A percentile compares a stretch with the other conserved stretches of the same genome.
Evolutionary conservation across 495 filamentous ascomycete species (phyloP).

Genomic region (Aspergillus baeticus): DNA sequence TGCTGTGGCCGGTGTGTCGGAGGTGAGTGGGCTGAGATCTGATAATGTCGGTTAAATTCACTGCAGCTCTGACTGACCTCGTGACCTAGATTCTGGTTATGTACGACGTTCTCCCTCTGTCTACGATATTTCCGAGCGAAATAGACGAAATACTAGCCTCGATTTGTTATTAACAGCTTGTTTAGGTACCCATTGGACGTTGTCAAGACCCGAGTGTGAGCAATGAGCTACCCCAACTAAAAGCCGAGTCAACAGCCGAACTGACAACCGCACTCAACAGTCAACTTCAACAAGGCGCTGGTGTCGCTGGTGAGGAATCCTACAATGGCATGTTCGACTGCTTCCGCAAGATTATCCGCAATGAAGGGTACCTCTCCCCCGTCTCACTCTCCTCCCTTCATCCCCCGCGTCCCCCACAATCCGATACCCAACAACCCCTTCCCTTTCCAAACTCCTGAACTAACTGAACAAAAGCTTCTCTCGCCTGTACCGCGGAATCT

Average conservation of each 20-base stretch:
- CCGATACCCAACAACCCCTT: too few species aligned
- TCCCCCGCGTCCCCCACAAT: not conserved
- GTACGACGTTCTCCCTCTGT: constrained; percentile 43
- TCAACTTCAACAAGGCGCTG: constrained; percentile 78
- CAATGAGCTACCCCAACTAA: not conserved
- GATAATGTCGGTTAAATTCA: constrained; percentile 7
- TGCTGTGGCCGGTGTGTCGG: constrained; percentile 89
- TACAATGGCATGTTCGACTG: constrained; percentile 99
- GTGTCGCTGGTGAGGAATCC: constrained; percentile 62
- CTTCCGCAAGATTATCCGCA: constrained; percentile 90
- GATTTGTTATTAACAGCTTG: constrained; percentile 6
- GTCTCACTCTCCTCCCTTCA: too few species aligned
- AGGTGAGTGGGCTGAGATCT: constrained; percentile 54
- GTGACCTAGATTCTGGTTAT: constrained; percentile 75
- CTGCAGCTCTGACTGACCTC: constrained; percentile 5
- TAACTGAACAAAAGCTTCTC: constrained; percentile 58
- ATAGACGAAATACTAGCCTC: not conserved
- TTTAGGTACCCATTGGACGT: constrained; percentile 92
- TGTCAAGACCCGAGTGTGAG: constrained; percentile 96
- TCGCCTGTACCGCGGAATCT: constrained; percentile 92
- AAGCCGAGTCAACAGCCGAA: not conserved
- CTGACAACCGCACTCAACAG: constrained; percentile 39
- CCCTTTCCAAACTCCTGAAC: not conserved
- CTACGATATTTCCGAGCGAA: not conserved
- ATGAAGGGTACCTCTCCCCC: constrained; percentile 73